phyloP scores from a whole-genome alignment of 1,284 basidiomycete genomes.

The Cryptococcus hybrid region DNA sequence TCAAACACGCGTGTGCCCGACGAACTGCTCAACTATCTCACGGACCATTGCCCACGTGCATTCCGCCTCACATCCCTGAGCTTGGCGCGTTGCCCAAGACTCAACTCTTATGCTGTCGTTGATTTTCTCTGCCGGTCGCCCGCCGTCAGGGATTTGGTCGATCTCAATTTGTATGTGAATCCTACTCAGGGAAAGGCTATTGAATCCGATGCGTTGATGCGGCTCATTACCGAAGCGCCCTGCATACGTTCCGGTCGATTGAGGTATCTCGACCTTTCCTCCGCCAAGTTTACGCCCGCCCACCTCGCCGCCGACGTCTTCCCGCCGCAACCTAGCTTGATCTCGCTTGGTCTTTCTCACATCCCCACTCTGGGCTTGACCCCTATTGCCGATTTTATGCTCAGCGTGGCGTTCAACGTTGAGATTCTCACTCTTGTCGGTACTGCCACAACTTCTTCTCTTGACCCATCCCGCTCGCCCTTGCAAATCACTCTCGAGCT shows the following conservation, averaged over 20 bases:
- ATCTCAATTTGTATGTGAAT: slow-evolving; percentile 88
- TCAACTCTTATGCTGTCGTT: slow-evolving; percentile 75
- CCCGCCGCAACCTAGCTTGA: slow-evolving; percentile 68
- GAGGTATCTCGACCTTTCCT: slow-evolving; percentile 86
- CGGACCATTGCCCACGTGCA: slow-evolving; percentile 57
- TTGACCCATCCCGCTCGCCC: slow-evolving; percentile 52
- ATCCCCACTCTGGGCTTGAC: slow-evolving; percentile 70
- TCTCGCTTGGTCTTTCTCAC: slow-evolving; percentile 84
- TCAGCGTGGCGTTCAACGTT: slow-evolving; percentile 67
- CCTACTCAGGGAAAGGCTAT: slow-evolving; percentile 81
- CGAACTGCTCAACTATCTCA: slow-evolving; percentile 49
- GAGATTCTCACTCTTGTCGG: slow-evolving; percentile 82
- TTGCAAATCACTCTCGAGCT: slow-evolving; percentile 46
- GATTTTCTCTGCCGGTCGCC: slow-evolving; percentile 71
- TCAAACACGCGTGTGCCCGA: slow-evolving; percentile 68
- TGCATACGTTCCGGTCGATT: slow-evolving; percentile 75
- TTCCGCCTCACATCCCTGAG: slow-evolving; percentile 75
- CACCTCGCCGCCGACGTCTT: slow-evolving; percentile 56
- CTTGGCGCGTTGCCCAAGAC: slow-evolving; percentile 80
- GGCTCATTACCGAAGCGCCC: slow-evolving; percentile 71
- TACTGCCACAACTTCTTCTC: slow-evolving; percentile 70
- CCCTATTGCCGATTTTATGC: slow-evolving; percentile 68
- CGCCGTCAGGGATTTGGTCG: slow-evolving; percentile 60
- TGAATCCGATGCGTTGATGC: slow-evolving; percentile 63
- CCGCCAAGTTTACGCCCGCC: slow-evolving; percentile 66